A percentile compares a stretch with the other conserved stretches of the same genome.
These are phyloP conservation scores for Emergomyces orientalis DNA, from an alignment of 2,329 filamentous ascomycete genomes.

Conservation along the genomic window DNA sequence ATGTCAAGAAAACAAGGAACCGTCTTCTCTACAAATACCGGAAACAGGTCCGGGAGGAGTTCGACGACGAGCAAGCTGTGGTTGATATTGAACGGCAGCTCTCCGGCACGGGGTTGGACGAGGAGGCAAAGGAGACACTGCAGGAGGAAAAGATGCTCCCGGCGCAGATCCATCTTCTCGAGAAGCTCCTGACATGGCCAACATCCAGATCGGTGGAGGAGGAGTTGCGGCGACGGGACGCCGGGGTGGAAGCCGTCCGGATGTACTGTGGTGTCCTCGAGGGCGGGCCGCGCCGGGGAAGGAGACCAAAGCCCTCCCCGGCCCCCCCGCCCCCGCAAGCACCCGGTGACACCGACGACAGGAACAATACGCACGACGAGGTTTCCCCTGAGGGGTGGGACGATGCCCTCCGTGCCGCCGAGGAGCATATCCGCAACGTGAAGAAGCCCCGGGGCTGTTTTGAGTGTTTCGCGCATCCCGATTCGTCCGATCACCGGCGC, in stretches of 20 bases:
- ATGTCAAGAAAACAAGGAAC: constrained; percentile 14
- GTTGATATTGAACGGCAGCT: constrained; percentile 18
- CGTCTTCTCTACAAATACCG: constrained; percentile 12
- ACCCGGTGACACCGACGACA: neutral
- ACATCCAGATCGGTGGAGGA: constrained; percentile 11
- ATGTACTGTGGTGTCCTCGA: constrained; percentile 18
- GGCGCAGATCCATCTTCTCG: constrained; percentile 19
- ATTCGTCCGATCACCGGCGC: neutral
- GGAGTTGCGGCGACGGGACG: constrained; percentile 17
- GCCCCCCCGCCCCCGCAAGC: neutral
- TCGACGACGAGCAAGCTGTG: constrained; percentile 16
- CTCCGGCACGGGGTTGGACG: constrained; percentile 10
- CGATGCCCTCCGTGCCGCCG: neutral
- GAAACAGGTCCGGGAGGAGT: constrained; percentile 12
- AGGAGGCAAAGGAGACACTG: constrained; percentile 10
- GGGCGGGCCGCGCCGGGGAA: constrained; percentile 12
- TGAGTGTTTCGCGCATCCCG: neutral
- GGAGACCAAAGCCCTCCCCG: neutral
- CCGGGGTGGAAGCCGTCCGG: constrained; percentile 15
- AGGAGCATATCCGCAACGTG: neutral
- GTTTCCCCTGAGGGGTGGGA: neutral
- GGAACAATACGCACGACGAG: neutral
- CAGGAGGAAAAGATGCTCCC: constrained; percentile 15
- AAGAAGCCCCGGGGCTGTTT: neutral
- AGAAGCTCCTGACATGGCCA: constrained; percentile 19